Base-by-base conservation (phyloP, 2,329 filamentous ascomycete species). In the Clonostachys chloroleuca region DNA sequence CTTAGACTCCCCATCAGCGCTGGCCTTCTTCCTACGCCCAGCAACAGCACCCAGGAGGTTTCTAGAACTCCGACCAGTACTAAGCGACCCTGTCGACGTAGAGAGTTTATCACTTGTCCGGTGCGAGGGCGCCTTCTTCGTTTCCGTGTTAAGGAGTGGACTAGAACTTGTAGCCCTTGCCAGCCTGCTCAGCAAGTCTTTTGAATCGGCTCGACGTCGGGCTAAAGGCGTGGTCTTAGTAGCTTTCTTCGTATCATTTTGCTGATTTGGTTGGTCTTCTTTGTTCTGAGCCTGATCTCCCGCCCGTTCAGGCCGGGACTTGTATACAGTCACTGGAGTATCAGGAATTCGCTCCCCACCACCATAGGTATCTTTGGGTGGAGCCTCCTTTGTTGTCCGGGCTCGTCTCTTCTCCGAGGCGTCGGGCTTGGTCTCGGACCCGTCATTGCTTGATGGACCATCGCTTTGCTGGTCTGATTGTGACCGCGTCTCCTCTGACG, bases 151-250 rank as follows among this genome's bases (percentile, higher is more conserved):
- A 13, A 60, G 52, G 4, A 64, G 58, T 18, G 73, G 73, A 48
- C 72, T 78, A 47, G 64, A 65, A 55, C 69, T 76, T 34, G 72
- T 62, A 42, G 69, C 74, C 44, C 71, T 68, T 18, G 75, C 72
- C 52, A 81, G 62, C 45, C 68, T 69, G 49, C 72, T 72, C 44
- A 80, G 60, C 41, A 80, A 49, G 39, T 80, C 77, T 30, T 16
- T 13, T 43, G n/a, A 33, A 33, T 33, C 33, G 24, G 20, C 24
- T 43, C 33, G 42, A 30, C 18, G 20, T 16, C 13, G 20, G 24
- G 42, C 2, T 20, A 20, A 13, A 30, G 42, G 42, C 20, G 20
- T 16, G 20, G 16, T 30, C 42, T 33, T 17, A 33, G 16, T 34
- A 33, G 42, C 18, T 16, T 43, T 43, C 42, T 43, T 20, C 6